Conservation (phyloP, 1,284 basidiomycete species). For the Ustilago bromivora region DNA sequence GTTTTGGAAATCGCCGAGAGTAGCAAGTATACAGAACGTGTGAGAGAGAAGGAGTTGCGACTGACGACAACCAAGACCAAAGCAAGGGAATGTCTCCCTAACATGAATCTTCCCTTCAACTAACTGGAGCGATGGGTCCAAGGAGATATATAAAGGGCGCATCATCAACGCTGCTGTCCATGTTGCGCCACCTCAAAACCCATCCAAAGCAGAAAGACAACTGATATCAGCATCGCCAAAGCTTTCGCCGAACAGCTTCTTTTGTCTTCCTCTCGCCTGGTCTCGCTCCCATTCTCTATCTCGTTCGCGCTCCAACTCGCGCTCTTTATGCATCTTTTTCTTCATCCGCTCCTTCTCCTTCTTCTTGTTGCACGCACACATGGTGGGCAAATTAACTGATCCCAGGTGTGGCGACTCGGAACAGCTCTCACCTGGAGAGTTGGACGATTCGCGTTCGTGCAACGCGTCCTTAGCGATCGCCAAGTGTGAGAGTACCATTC, state of each 20-base stretch:
- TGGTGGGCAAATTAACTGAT: constrained; percentile 20
- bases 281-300: constrained; percentile 54
- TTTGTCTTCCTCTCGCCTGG: constrained; percentile 43
- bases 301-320: constrained; percentile 51
- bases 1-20: no score
- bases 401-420: constrained; percentile 35
- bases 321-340: constrained; percentile 50
- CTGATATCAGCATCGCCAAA: constrained; percentile 45
- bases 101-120: no score
- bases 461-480: constrained; percentile 8
- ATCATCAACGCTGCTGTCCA: constrained; percentile 22
- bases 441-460: constrained; percentile 44
- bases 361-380: constrained; percentile 53
- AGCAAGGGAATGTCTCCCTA: background rate
- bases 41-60: background rate
- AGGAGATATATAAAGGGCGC: background rate
- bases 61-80: background rate
- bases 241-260: constrained; percentile 49
- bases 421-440: constrained; percentile 45
- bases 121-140: no score
- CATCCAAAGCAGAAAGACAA: constrained; percentile 47
- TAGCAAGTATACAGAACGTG: background rate
- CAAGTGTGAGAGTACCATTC: constrained; percentile 17
- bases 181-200: constrained; percentile 17
- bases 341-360: constrained; percentile 48